Conservation (phyloP, 208 protist genomes). For the Trypanosoma scelopori region DNA sequence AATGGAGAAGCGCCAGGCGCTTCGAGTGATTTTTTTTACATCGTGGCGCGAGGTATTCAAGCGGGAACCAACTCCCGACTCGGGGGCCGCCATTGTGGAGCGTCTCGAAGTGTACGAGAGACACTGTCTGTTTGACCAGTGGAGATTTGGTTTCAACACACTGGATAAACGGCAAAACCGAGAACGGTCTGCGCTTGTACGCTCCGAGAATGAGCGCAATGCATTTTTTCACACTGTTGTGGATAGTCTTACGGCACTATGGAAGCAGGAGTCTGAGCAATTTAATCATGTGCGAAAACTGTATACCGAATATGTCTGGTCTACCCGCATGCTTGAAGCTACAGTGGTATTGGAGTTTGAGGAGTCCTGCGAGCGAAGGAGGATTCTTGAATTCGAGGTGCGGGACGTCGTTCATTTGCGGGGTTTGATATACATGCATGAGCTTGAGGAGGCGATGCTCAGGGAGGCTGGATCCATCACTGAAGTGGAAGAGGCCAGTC, state of each 20-base stretch:
- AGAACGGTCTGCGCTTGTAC: conserved; percentile 5
- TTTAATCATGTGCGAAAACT: conserved; percentile 29
- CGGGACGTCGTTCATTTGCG: not conserved
- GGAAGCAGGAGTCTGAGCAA: conserved; percentile 37
- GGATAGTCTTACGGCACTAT: conserved; percentile 34
- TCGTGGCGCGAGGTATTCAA: conserved; percentile 62
- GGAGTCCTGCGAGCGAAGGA: conserved; percentile 19
- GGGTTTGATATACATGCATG: not conserved
- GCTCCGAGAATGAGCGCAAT: conserved; percentile 19
- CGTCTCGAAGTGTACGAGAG: conserved; percentile 62
- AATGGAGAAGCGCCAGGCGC: conserved; percentile 30
- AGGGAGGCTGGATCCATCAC: conserved; percentile 5
- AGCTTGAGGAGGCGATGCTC: not conserved
- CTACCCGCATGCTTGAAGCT: conserved; percentile 14
- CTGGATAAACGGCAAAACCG: conserved; percentile 25
- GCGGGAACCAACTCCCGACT: conserved; percentile 23
- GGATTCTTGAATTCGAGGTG: conserved; percentile 31
- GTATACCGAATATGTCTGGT: conserved; percentile 32
- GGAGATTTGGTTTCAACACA: conserved; percentile 37
- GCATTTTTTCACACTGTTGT: conserved; percentile 41
- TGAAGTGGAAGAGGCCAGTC: conserved; percentile 14
- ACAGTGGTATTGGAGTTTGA: conserved; percentile 25
- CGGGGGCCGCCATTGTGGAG: conserved; percentile 37
- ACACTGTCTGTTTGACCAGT: conserved; percentile 52
- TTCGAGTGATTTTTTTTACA: conserved; percentile 41